These are phyloP conservation scores for Pseudogymnoascus sp. DNA, from an alignment of 2,329 filamentous ascomycete species.

Conservation along the genomic window DNA sequence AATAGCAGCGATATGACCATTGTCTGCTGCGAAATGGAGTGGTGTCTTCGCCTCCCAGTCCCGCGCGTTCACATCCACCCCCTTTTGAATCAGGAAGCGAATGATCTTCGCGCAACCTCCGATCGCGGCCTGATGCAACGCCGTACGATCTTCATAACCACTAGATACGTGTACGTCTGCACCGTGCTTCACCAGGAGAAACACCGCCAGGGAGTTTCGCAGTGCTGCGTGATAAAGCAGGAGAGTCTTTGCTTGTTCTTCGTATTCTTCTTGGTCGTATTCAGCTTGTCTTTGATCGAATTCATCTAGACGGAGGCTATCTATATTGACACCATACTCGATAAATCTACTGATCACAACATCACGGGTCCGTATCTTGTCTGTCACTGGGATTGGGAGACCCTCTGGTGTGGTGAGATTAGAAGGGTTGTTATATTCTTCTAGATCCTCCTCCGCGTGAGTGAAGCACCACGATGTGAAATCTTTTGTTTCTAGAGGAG, in stretches of 20 bases:
- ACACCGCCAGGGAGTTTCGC: background rate
- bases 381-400: background rate
- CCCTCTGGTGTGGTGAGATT: background rate
- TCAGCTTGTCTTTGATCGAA: background rate
- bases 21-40: background rate
- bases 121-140: background rate
- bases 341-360: background rate
- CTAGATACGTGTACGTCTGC: background rate
- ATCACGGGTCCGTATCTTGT: background rate
- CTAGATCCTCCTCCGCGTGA: background rate
- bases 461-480: background rate
- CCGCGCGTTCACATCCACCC: background rate
- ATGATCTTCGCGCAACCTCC: background rate
- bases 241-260: background rate
- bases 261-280: background rate
- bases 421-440: background rate
- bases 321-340: background rate
- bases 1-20: background rate
- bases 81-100: background rate
- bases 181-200: background rate
- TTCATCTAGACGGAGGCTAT: background rate
- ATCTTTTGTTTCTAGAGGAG: background rate
- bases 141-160: background rate
- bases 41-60: background rate
- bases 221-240: background rate